These are phyloP conservation scores for Starmera stellimalicola DNA, from an alignment of 1,139 yeast species.

Conservation along the genomic window DNA sequence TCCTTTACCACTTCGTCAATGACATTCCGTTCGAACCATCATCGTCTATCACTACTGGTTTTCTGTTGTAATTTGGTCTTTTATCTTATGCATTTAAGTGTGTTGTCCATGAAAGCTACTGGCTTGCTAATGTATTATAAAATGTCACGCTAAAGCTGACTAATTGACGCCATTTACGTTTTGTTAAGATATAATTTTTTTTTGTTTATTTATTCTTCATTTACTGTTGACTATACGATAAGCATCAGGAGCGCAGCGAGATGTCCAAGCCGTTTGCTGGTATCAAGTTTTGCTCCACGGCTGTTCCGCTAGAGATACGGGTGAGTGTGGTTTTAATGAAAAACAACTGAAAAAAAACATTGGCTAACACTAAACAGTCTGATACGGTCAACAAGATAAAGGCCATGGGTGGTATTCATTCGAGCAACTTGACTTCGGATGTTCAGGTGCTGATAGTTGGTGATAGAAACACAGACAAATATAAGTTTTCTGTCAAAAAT, in stretches of 20 bases:
- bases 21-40: too few species aligned
- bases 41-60: too few species aligned
- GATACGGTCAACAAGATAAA: slow-evolving; percentile 30
- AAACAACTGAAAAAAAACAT: neutral
- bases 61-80: too few species aligned
- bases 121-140: too few species aligned
- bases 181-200: too few species aligned
- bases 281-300: slow-evolving; percentile 25
- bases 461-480: slow-evolving; percentile 49
- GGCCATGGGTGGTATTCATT: slow-evolving; percentile 56
- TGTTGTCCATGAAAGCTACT: too few species aligned
- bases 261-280: slow-evolving; percentile 14
- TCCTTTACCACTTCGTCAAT: too few species aligned
- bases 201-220: too few species aligned
- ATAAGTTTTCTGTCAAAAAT: slow-evolving; percentile 47
- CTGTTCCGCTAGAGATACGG: slow-evolving; percentile 21
- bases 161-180: too few species aligned
- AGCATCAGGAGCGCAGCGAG: neutral
- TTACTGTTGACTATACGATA: too few species aligned
- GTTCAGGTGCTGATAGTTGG: slow-evolving; percentile 65
- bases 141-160: too few species aligned
- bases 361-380: slow-evolving; percentile 8
- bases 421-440: slow-evolving; percentile 56
- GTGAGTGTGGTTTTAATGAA: neutral
- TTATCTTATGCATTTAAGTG: too few species aligned